A percentile compares a stretch with the other conserved stretches of the same genome.
These are phyloP conservation scores for Flueggea neowawraea DNA, from an alignment of 441 rosid genomes.

Conservation along the genomic window DNA sequence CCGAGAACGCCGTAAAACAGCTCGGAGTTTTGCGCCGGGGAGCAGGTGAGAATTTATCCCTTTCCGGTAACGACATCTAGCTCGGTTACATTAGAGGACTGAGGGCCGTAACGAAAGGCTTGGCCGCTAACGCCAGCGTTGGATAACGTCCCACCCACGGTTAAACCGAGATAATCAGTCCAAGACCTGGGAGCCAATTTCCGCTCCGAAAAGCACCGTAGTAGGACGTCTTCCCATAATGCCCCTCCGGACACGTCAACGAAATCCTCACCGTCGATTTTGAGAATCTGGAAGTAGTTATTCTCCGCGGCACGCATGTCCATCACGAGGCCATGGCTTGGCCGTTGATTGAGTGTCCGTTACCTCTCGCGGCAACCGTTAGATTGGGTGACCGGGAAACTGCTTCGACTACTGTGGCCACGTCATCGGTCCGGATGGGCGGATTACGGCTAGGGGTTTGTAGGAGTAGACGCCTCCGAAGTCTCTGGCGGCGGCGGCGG, in stretches of 20 bases:
- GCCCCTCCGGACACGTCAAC: slow-evolving; percentile 86
- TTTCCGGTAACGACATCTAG: slow-evolving; percentile 84
- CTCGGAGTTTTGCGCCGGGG: slow-evolving; percentile 47
- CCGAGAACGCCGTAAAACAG: slow-evolving; percentile 73
- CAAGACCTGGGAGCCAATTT: slow-evolving; percentile 85
- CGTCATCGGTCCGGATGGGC: slow-evolving; percentile 66
- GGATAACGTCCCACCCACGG: slow-evolving; percentile 94
- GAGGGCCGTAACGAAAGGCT: slow-evolving; percentile 91
- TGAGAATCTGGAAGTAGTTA: slow-evolving; percentile 36
- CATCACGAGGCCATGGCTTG: slow-evolving; percentile 71
- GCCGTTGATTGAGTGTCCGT: slow-evolving; percentile 98
- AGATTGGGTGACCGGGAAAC: slow-evolving; percentile 49
- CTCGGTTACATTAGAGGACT: slow-evolving; percentile 78
- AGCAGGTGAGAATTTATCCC: slow-evolving; percentile 59
- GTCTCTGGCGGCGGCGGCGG: slow-evolving; percentile 52
- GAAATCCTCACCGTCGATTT: slow-evolving; percentile 18
- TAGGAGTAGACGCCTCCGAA: slow-evolving; percentile 74
- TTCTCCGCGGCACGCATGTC: slow-evolving; percentile 68
- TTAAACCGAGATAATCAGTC: slow-evolving; percentile 83
- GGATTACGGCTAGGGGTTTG: slow-evolving; percentile 58
- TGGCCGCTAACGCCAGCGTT: slow-evolving; percentile 99
- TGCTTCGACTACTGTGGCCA: slow-evolving; percentile 44
- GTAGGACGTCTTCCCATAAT: slow-evolving; percentile 80
- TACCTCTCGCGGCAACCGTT: slow-evolving; percentile 93
- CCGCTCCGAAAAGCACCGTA: slow-evolving; percentile 44